phyloP scores from a whole-genome alignment of 2,329 filamentous ascomycete species.

The Fusarium floridanum region DNA sequence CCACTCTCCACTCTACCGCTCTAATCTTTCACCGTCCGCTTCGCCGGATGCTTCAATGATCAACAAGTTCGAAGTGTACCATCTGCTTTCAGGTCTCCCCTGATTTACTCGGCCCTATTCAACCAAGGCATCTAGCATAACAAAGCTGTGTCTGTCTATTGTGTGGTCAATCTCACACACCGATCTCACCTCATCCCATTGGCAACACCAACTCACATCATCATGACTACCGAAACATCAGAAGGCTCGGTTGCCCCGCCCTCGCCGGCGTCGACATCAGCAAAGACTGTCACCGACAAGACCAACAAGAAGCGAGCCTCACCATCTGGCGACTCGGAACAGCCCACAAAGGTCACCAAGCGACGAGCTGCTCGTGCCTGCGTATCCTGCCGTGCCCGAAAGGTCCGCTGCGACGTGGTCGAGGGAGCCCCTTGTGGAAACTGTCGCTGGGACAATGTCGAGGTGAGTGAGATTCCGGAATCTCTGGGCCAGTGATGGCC shows the following conservation, averaged over 20 bases:
- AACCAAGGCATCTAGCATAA: conserved; percentile 6
- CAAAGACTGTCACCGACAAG: conserved; percentile 44
- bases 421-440: conserved; percentile 90
- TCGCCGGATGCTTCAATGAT: conserved; percentile 36
- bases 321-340: conserved; percentile 46
- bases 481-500: conserved; percentile 14
- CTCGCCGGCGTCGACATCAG: conserved; percentile 48
- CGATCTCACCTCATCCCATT: neutral
- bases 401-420: conserved; percentile 94
- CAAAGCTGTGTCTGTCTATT: neutral
- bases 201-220: conserved; percentile 7
- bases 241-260: conserved; percentile 45
- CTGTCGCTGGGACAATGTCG: conserved; percentile 83
- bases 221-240: conserved; percentile 42
- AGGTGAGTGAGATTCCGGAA: conserved; percentile 56
- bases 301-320: conserved; percentile 53
- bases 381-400: conserved; percentile 87
- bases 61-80: conserved; percentile 14
- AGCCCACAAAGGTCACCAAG: conserved; percentile 71
- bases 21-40: conserved; percentile 20
- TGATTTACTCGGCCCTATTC: conserved; percentile 15
- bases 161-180: neutral
- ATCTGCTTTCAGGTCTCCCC: conserved; percentile 9
- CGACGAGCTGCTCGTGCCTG: conserved; percentile 92
- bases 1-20: conserved; percentile 42